Evolutionary conservation across 192 early-diverging fungal genomes (phyloP).

Genomic region (Coemansia sp.): DNA sequence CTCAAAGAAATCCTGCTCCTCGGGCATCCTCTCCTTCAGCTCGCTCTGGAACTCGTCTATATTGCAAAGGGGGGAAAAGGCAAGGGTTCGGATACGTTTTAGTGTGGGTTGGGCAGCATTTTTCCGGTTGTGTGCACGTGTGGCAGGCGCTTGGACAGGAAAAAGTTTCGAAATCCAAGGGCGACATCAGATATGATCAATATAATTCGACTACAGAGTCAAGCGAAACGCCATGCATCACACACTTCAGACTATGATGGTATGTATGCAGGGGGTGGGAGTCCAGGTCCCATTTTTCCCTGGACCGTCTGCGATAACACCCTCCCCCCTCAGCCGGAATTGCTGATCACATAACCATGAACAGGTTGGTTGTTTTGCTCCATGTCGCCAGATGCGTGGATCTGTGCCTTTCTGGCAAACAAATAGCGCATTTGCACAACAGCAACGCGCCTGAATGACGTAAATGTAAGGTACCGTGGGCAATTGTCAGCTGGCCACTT

Average conservation of each 20-base stretch:
- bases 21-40: constrained; percentile 28
- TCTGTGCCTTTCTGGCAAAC: neutral
- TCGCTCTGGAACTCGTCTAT: constrained; percentile 41
- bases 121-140: neutral
- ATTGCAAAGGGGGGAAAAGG: neutral
- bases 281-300: neutral
- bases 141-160: neutral
- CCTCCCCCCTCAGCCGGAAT: neutral
- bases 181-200: neutral
- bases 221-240: neutral
- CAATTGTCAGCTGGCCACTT: neutral
- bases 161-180: neutral
- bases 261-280: neutral
- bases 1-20: constrained; percentile 55
- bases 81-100: neutral
- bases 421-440: neutral
- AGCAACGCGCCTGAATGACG: neutral
- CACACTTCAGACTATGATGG: neutral
- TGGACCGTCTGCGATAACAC: neutral
- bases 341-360: too few relatives aligned
- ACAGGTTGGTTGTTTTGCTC: neutral
- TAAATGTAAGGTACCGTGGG: neutral
- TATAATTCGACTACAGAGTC: neutral
- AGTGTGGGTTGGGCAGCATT: neutral
- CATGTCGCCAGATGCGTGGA: too few relatives aligned